Conservation (phyloP, 2,329 filamentous ascomycete species). For the Westerdykella sp. region DNA sequence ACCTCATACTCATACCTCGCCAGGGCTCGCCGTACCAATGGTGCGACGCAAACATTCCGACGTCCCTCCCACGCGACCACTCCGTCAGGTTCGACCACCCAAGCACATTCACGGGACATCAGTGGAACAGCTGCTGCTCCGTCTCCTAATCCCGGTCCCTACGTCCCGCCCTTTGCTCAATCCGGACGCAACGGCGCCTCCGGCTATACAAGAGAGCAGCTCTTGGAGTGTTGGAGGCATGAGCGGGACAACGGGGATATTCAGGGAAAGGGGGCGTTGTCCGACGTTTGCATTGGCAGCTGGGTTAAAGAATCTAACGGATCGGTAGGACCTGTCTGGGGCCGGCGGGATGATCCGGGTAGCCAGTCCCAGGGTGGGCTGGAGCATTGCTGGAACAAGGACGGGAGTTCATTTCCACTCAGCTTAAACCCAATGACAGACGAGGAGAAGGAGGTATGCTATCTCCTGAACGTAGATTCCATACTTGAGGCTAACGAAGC, state of each 20-base stretch:
- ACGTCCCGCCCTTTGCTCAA: slow-evolving; percentile 57
- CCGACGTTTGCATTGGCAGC: no score
- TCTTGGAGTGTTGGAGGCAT: slow-evolving; percentile 65
- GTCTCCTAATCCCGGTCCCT: slow-evolving; percentile 44
- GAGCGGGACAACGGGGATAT: slow-evolving; percentile 50
- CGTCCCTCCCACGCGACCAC: slow-evolving; percentile 56
- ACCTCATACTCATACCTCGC: slow-evolving; percentile 14
- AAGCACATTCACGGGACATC: slow-evolving; percentile 25
- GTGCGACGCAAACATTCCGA: slow-evolving; percentile 62
- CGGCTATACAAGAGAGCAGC: slow-evolving; percentile 70
- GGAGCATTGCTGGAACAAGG: slow-evolving; percentile 85
- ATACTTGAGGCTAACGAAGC: slow-evolving; percentile 10
- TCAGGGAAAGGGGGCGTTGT: slow-evolving; percentile 35
- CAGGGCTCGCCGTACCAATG: slow-evolving; percentile 60
- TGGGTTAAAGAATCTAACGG: slow-evolving; percentile 63
- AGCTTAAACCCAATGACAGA: slow-evolving; percentile 66
- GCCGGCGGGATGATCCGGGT: slow-evolving; percentile 63
- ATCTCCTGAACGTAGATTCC: slow-evolving; percentile 2
- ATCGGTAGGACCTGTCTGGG: slow-evolving; percentile 57
- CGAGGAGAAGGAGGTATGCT: slow-evolving; percentile 57
- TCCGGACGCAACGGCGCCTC: slow-evolving; percentile 53
- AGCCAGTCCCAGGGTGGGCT: slow-evolving; percentile 71
- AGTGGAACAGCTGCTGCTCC: slow-evolving; percentile 21
- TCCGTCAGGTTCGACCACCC: slow-evolving; percentile 38
- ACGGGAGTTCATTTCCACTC: slow-evolving; percentile 64